Evolutionary conservation across 352 stramenopile species (phyloP).

Genomic region (Elongisporangium anandrum): DNA sequence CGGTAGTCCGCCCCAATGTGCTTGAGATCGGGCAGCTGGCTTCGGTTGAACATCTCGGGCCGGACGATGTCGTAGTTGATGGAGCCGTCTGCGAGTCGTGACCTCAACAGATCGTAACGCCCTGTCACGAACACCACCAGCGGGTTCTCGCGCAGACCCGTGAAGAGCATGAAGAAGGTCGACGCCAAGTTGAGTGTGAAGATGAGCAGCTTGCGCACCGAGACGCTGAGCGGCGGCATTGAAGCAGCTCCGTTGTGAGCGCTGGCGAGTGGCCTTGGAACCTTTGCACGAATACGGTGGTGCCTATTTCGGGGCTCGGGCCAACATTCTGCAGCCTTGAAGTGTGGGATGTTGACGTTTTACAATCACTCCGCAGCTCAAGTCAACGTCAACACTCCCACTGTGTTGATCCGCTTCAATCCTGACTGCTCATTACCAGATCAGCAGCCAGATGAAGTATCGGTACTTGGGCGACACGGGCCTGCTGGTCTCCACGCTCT

Average conservation of each 20-base stretch:
- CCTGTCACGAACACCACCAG: conserved; percentile 34
- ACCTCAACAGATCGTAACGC: conserved; percentile 41
- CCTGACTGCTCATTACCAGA: too few relatives aligned
- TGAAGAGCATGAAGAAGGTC: conserved; percentile 40
- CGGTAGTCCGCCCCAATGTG: conserved; percentile 21
- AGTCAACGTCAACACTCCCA: too few relatives aligned
- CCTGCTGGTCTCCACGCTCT: conserved; percentile 24
- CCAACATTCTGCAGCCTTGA: too few relatives aligned
- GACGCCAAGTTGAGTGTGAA: conserved; percentile 32
- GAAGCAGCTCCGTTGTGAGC: too few relatives aligned
- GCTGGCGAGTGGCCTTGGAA: too few relatives aligned
- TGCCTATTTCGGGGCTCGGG: too few relatives aligned
- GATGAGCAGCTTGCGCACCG: conserved; percentile 14
- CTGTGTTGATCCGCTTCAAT: too few relatives aligned
- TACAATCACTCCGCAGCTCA: too few relatives aligned
- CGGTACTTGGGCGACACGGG: conserved; percentile 26
- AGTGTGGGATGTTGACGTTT: too few relatives aligned
- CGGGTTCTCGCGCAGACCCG: conserved; percentile 50
- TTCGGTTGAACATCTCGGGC: conserved; percentile 25
- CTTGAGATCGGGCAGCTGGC: conserved; percentile 22
- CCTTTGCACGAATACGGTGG: too few relatives aligned
- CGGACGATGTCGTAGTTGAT: conserved; percentile 51
- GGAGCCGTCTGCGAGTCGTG: conserved; percentile 20
- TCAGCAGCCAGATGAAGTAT: conserved; percentile 21
- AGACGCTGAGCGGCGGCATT: too few relatives aligned